Base-by-base conservation (phyloP, 2,329 filamentous ascomycete genomes). In the Pyrenochaeta sp. region DNA sequence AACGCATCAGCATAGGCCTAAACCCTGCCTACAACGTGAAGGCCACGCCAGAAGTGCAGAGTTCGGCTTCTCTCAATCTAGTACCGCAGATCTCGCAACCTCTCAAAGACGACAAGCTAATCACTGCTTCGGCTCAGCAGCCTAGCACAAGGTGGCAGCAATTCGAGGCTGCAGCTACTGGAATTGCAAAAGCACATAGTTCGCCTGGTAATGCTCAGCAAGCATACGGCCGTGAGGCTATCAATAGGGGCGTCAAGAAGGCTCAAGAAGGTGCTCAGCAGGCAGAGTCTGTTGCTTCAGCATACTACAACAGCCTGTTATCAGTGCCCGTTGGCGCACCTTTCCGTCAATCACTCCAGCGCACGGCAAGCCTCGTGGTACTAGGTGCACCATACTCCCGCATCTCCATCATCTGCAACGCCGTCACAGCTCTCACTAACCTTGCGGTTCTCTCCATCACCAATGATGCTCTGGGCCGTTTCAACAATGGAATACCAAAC, bases 401-500 rank as follows among this genome's bases (percentile, higher is more conserved):
- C 62, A 49, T 65, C 17, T 60, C 57, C 7, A 51, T 61, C 7
- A 63, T 72, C 26, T 61, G 60, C 43, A 69, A 72, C 64, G 87
- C 89, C 1, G 78, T 86, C n/a, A 83, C 85, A 46, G 82, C 87
- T 0, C 74, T 94, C 26, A 84, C 83, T 9, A 79, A 81, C 35
- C 78, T 97, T 19, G 82, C 89, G 0, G 81, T 90, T 3, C 81
- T 82, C 50, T 93, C 88, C 69, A 73, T 96, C 40, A 76, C 77
- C 3, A 92, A 97, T 69, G 93, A 97, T 67, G 81, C 81, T 32
- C 94, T 85, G 63, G 93, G 93, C 10, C 88, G 89, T 57, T 93
- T 95, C n/a, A 87, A 95, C 55, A 80, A 85, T 29, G 89, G 94
- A 53, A 84, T 97, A 2, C 83, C 88, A 1, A 74, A 74, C 35